Evolutionary conservation across 495 filamentous ascomycete species (phyloP), one percentile per base, ranked within the genome.

Genomic region (Durotheca rogersii): DNA sequence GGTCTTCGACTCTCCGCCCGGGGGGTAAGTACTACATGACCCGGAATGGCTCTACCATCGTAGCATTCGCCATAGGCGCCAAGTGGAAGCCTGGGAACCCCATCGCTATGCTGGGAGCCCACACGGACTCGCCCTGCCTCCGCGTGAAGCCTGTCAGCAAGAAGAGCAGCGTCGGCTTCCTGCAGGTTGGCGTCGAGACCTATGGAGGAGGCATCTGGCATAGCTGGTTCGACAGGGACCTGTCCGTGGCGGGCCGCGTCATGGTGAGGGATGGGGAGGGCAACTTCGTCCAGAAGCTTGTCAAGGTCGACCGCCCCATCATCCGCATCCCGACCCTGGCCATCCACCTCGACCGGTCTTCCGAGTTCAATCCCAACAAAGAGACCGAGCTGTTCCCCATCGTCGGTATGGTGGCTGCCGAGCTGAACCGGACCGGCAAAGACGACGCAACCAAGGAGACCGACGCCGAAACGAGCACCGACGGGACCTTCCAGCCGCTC

Each of bases 1-100:
- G 93, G 93, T 76, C 83, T 12, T 83, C 85, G 6, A 79, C 73
- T 27, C 81, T 95, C 52, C 78, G 82, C 49, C 88, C 89, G 17
- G 93, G 92, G 44, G 92, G 93, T 38, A 95, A 92, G 68, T 99
- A 97, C 69, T 96, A 88, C 72, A 78, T 97, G 60, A 99, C 93
- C 32, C 83, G 93, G 34, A 99, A 99, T 71, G 86, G 81, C 45
- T 94, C 92, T 18, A 91, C 94, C 21, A 86, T 99, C 52, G 79
- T 97, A 31, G 93, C 94, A 43, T 99, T 99, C 69, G 87, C 89
- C 45, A 86, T 99, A 58, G 93, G 93, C 44, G 82, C 82, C 64
- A 83, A 86, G 75, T 99, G 93, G 93, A 83, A 84, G 81, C 83
- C 94, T 4, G 93, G 93, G 40, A 96, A 95, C 67, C 82, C 92